Percentiles rank a stretch among this genome's conserved stretches.
Evolutionary conservation across 75 land plant species (phyloP).

Genomic region (Azolla pinnata): DNA sequence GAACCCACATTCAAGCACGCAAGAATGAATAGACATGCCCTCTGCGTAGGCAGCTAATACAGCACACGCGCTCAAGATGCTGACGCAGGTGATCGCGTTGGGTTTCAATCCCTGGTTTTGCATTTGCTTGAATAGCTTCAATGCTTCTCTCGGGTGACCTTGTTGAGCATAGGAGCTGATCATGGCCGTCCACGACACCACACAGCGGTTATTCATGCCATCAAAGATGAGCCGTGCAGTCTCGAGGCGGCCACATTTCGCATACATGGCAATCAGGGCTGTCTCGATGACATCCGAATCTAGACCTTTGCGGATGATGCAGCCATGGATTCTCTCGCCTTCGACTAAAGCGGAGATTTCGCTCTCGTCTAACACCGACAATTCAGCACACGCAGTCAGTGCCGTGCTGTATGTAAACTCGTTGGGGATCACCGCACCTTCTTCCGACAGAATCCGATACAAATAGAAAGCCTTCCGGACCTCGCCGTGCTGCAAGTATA

Average conservation of each 20-base stretch:
- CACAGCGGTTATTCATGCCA: neutral
- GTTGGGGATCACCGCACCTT: conserved; percentile 4
- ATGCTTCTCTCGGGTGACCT: neutral
- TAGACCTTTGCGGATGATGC: conserved; percentile 6
- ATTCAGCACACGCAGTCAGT: conserved; percentile 12
- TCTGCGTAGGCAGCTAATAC: neutral
- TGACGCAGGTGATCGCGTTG: conserved; percentile 2
- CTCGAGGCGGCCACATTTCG: conserved; percentile 2
- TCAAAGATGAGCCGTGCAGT: conserved; percentile 12
- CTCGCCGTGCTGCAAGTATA: conserved; percentile 8
- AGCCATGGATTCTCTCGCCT: conserved; percentile 2
- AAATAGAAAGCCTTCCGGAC: conserved; percentile 13
- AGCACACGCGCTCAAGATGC: neutral
- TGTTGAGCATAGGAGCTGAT: conserved; percentile 7
- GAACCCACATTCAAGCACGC: neutral
- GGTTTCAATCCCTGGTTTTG: conserved; percentile 5
- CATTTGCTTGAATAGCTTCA: conserved; percentile 2
- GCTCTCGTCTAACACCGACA: conserved; percentile 3
- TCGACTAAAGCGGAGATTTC: conserved; percentile 6
- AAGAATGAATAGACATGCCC: neutral
- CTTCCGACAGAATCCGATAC: conserved; percentile 7
- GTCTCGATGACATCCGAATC: conserved; percentile 6
- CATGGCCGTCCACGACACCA: conserved; percentile 18
- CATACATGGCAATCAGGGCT: conserved; percentile 14
- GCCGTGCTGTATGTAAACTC: conserved; percentile 13